Conservation (phyloP, 257 asterid species). For the Scutellaria minor region DNA sequence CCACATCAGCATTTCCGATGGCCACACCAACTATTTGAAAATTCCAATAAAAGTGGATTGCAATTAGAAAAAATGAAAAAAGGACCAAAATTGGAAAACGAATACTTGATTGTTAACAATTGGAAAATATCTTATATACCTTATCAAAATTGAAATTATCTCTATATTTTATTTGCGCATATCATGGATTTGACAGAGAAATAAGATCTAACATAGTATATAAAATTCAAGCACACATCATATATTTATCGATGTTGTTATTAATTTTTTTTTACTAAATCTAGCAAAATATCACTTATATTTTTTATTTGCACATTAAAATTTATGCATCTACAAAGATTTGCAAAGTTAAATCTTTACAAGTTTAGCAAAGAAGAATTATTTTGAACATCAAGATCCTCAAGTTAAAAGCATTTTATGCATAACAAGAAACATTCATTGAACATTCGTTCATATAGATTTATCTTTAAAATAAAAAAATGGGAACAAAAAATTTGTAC, state of each 20-base stretch:
- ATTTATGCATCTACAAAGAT: neutral
- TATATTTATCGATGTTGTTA: neutral
- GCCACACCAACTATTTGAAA: no score
- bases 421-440: neutral
- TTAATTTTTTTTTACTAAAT: no score
- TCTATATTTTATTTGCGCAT: no score
- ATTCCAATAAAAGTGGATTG: no score
- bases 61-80: no score
- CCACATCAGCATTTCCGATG: no score
- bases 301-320: neutral
- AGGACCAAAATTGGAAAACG: no score
- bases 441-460: neutral
- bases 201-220: neutral
- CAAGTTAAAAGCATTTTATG: neutral
- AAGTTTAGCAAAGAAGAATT: neutral
- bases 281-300: neutral
- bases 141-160: no score
- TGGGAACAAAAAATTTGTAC: neutral
- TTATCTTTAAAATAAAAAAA: neutral
- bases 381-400: neutral
- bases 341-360: neutral
- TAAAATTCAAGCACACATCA: neutral
- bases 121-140: no score
- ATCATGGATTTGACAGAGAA: neutral
- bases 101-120: no score